These are phyloP conservation scores for Saccharomycopsis oosterbeekiorum DNA, from an alignment of 805 yeast genomes.

Conservation along the genomic window DNA sequence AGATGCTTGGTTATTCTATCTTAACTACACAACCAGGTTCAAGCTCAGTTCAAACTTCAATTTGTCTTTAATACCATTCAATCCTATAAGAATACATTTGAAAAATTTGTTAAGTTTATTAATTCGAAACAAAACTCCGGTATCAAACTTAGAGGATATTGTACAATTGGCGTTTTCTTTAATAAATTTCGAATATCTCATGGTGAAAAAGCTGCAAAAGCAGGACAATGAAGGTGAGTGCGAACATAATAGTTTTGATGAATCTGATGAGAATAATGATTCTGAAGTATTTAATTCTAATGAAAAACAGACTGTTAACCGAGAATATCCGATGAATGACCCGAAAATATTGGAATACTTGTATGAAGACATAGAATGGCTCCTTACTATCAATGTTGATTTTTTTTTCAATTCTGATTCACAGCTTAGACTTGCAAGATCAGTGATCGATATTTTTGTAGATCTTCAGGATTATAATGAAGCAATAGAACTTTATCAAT, in stretches of 20 bases:
- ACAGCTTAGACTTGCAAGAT: background rate
- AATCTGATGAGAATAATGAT: background rate
- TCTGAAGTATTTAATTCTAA: background rate
- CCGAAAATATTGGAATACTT: background rate
- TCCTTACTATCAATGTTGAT: background rate
- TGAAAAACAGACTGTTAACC: background rate
- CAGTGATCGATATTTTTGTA: background rate
- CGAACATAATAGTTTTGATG: background rate
- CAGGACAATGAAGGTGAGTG: background rate
- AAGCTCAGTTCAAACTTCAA: background rate
- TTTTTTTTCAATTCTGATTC: background rate
- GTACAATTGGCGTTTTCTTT: background rate
- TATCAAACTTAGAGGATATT: background rate
- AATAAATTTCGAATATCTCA: background rate
- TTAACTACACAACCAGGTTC: background rate
- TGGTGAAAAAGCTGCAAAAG: background rate
- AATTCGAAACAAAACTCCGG: background rate
- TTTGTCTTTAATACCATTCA: background rate
- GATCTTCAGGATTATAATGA: constrained; percentile 1
- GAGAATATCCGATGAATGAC: background rate
- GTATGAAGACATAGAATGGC: background rate
- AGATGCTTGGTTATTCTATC: background rate
- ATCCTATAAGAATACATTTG: background rate
- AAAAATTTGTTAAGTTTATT: background rate
- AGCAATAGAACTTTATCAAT: background rate